Conservation (phyloP, 2,329 filamentous ascomycete genomes). For the Thelonectria rubi region DNA sequence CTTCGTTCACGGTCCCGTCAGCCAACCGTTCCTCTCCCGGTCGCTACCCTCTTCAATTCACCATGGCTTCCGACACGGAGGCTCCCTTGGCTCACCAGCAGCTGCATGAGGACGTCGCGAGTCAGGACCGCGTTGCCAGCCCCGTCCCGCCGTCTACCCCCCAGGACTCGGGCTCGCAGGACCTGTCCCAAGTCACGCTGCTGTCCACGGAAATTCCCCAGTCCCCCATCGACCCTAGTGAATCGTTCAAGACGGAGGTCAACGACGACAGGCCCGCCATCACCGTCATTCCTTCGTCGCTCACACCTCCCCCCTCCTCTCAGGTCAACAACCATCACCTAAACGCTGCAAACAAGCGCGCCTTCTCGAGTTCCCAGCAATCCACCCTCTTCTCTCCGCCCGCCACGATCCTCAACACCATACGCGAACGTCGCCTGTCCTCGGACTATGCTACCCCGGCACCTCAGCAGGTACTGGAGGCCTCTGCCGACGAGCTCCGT, state of each 20-base stretch:
- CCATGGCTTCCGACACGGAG: constrained; percentile 48
- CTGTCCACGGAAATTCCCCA: constrained; percentile 65
- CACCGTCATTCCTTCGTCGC: constrained; percentile 65
- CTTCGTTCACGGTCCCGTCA: constrained; percentile 11
- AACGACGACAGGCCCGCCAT: constrained; percentile 56
- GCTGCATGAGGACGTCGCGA: constrained; percentile 44
- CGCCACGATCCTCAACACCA: constrained; percentile 53
- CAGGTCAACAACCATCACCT: constrained; percentile 52
- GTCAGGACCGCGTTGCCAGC: constrained; percentile 47
- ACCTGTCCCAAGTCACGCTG: constrained; percentile 62
- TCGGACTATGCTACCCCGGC: constrained; percentile 59
- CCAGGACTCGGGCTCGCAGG: constrained; percentile 42
- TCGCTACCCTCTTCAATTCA: constrained; percentile 31
- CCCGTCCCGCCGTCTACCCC: constrained; percentile 47
- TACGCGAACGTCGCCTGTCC: constrained; percentile 43
- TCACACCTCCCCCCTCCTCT: constrained; percentile 66
- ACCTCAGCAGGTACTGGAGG: constrained; percentile 60
- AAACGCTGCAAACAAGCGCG: constrained; percentile 38
- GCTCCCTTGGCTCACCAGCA: constrained; percentile 44
- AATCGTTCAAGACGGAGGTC: constrained; percentile 60
- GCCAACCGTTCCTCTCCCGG: constrained; percentile 1
- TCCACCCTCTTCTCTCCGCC: constrained; percentile 64
- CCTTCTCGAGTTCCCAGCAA: constrained; percentile 55
- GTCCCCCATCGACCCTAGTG: constrained; percentile 60
- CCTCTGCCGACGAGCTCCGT: constrained; percentile 64